Percentiles rank a stretch among this genome's conserved stretches.
Conservation (phyloP, 2,329 filamentous ascomycete species). For the Stachybotrys elegans region DNA sequence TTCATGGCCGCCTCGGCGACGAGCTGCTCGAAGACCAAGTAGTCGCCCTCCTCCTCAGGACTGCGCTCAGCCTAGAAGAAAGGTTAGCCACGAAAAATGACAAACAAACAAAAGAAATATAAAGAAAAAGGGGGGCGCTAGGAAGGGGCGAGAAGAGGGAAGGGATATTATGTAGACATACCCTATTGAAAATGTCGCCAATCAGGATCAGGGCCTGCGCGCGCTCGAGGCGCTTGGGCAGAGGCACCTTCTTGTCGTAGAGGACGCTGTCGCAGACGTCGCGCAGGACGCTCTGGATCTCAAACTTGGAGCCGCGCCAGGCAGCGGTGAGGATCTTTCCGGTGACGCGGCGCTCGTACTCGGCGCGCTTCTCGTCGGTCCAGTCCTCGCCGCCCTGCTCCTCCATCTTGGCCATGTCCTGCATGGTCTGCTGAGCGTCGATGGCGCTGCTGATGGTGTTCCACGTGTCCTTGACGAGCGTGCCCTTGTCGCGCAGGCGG, state of each 20-base stretch:
- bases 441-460: conserved; percentile 95
- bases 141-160: neutral
- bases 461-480: conserved; percentile 96
- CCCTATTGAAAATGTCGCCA: conserved; percentile 84
- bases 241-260: conserved; percentile 69
- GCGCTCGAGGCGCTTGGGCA: conserved; percentile 83
- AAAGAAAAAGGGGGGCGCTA: conserved; percentile 5
- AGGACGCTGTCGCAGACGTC: conserved; percentile 91
- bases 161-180: too few species aligned
- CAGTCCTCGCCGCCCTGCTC: conserved; percentile 93
- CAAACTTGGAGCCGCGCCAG: conserved; percentile 94
- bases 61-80: conserved; percentile 69
- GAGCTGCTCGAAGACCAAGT: conserved; percentile 97
- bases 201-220: conserved; percentile 85
- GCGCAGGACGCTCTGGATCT: conserved; percentile 92
- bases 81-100: conserved; percentile 2
- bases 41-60: conserved; percentile 95
- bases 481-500: conserved; percentile 92
- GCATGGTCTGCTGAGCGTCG: conserved; percentile 96
- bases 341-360: conserved; percentile 93
- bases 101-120: neutral
- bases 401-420: conserved; percentile 96
- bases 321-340: conserved; percentile 97
- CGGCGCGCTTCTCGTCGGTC: conserved; percentile 94
- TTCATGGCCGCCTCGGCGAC: conserved; percentile 95